Evolutionary conservation across 352 stramenopile species (phyloP), one percentile per base, ranked within the genome.

Genomic region (Phytophthora pini): DNA sequence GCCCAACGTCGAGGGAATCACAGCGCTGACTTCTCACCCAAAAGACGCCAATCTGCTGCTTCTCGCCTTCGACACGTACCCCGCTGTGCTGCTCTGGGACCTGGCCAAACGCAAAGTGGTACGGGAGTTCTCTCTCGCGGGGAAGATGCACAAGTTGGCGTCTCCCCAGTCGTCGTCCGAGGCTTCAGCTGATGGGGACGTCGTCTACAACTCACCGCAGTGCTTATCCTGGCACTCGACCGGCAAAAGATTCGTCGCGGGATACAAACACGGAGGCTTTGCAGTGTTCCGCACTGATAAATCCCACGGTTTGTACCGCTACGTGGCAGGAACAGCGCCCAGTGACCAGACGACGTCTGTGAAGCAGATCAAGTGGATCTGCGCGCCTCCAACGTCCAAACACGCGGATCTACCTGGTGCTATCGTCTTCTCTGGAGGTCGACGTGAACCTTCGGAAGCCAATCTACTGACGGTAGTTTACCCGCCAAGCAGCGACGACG

Each of bases 141-240:
- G 52, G 5, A 81, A 78, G 31, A 45, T 32, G 22, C 64, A 68
- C 55, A 69, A 70, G 53, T 26, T 65, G 10, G 13, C 31, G 2
- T 68, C 52, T 40, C 29, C 47, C 4, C 54, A 61, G 17, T 46
- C 64, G 12, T 61, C 44, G 15, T 54, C 56, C 38, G 44, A 69
- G 15, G 61, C 52, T 24, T 62, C 46, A 46, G 32, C 52, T 15
- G 63, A 72, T 5, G 55, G 29, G 32, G 56, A 70, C 0, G 5
- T 27, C 27, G 38, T 49, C 3, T 59, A 49, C n/a, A 89, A 88
- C 41, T 84, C 77, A 0, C 77, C 85, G 4, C 80, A 82, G 48
- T 82, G 65, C 9, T 50, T 94, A 2, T 77, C 84, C n/a, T 94
- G 86, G 86, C 86, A 94, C 61, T 80, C 76, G 4, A 90, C 71